These are phyloP conservation scores for Umbelopsis isabellina DNA, from an alignment of 192 early-diverging fungal genomes.

Conservation along the genomic window DNA sequence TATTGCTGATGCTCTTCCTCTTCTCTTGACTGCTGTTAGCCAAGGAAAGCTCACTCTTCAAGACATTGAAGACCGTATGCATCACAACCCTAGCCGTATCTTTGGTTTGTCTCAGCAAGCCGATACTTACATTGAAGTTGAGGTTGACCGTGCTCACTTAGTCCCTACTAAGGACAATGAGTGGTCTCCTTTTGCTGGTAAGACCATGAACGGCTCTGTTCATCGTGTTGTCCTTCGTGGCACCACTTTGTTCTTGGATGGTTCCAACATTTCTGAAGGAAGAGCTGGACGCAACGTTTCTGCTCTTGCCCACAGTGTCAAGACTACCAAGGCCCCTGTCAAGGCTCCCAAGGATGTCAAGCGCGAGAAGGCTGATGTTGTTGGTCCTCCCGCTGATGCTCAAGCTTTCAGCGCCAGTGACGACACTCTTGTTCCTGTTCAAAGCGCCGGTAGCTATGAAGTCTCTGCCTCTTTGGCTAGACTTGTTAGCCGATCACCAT, in stretches of 20 bases:
- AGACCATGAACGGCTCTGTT: conserved; percentile 69
- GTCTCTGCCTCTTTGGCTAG: conserved; percentile 46
- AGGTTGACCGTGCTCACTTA: conserved; percentile 73
- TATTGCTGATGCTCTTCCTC: conserved; percentile 70
- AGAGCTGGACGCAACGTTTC: conserved; percentile 54
- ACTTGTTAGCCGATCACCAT: conserved; percentile 73
- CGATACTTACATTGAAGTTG: conserved; percentile 94
- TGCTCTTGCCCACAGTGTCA: conserved; percentile 39
- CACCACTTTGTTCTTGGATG: conserved; percentile 87
- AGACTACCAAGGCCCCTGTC: conserved; percentile 23
- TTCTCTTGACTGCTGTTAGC: conserved; percentile 82
- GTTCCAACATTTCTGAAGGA: conserved; percentile 50
- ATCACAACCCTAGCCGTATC: conserved; percentile 88
- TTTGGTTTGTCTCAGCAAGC: conserved; percentile 91
- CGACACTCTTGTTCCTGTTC: conserved; percentile 20
- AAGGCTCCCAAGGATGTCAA: conserved; percentile 29
- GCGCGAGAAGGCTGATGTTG: conserved; percentile 21
- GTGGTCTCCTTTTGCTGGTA: conserved; percentile 68
- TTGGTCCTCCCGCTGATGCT: conserved; percentile 32
- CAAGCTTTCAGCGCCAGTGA: conserved; percentile 8
- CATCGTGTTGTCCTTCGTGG: conserved; percentile 91
- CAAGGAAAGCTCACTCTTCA: conserved; percentile 77
- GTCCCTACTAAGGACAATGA: conserved; percentile 44
- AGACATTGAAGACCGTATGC: conserved; percentile 76
- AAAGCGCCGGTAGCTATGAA: conserved; percentile 36